Evolutionary conservation across 495 filamentous ascomycete genomes (phyloP), one percentile per base, ranked within the genome.

Genomic region (Neurospora terricola): DNA sequence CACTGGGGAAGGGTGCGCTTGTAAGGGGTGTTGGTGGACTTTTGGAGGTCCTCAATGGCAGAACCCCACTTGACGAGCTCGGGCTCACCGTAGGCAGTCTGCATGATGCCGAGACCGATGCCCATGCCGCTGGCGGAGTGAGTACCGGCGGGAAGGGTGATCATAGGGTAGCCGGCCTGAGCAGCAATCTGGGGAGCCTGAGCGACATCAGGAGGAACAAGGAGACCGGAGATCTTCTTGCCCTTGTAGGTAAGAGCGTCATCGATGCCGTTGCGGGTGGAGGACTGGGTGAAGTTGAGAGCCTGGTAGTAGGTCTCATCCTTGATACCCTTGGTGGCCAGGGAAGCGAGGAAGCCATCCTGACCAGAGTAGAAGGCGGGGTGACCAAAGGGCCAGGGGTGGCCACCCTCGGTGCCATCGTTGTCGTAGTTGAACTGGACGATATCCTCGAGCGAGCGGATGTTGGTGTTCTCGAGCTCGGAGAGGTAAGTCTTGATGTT

Each of bases 341-440:
- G 80, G 18, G 86, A 88, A 3, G 88, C 90, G 21, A 89, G 81
- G 77, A 93, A 89, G 37, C 86, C 84, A 73, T 93, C 91, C 80
- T 93, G 91, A 40, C 91, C 91, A 27, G 88, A 89, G 71, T 84
- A 84, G 77, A 91, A 93, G 36, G 91, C 91, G 2, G 91, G 90
- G 27, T 69, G 72, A 23, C 76, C 77, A 76, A 87, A 80, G 18
- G 88, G 84, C 74, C 83, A 82, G 2, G 90, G 89, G 18, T 83
- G 75, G n/a, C 91, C 91, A 69, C 91, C 91, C 82, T 94, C 91
- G n/a, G 84, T 85, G 66, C 87, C 90, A 76, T 82, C 82, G 77
- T 92, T 90, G 72, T 87, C 86, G 74, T 83, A 83, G 79, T 94
- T 93, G 82, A 90, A 92, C 78, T 85, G 77, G 38, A 93, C 85